A percentile compares a stretch with the other conserved stretches of the same genome.
Evolutionary conservation across 371 early-diverging fungal species (phyloP).

Genomic region (Zychaea mexicana): DNA sequence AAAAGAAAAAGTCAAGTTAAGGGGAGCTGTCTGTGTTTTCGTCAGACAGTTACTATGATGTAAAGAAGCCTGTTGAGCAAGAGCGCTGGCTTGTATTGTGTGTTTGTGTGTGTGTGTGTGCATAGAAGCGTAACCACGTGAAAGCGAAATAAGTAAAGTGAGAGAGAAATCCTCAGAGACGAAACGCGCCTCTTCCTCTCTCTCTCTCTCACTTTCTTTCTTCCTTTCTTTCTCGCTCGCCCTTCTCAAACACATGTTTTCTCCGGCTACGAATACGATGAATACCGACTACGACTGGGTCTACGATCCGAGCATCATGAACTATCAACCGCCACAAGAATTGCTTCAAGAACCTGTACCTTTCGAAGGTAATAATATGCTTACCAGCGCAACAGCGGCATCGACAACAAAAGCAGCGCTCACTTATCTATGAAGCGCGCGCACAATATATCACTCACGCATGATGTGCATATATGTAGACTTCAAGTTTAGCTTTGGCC

Average conservation of each 20-base stretch:
- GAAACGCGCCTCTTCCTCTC: conserved; percentile 1
- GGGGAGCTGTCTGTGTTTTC: too few relatives aligned
- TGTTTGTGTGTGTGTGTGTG: too few relatives aligned
- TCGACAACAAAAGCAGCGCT: too few relatives aligned
- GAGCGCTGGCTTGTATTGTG: too few relatives aligned
- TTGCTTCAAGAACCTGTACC: conserved; percentile 46
- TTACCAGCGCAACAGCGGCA: too few relatives aligned
- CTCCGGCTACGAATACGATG: conserved; percentile 8
- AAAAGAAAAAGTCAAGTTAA: too few relatives aligned
- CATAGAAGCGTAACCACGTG: background rate
- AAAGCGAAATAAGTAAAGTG: background rate
- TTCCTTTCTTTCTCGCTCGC: background rate
- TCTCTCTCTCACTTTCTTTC: background rate
- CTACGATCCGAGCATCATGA: conserved; percentile 7
- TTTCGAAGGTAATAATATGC: conserved; percentile 40
- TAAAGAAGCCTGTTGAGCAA: too few relatives aligned
- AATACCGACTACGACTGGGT: conserved; percentile 2
- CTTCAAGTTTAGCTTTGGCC: conserved; percentile 48
- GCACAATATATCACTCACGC: background rate
- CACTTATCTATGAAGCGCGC: too few relatives aligned
- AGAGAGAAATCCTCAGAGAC: background rate
- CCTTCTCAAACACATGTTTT: conserved; percentile 4
- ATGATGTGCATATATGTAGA: conserved; percentile 32
- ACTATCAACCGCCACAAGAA: conserved; percentile 18
- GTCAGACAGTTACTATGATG: too few relatives aligned